A percentile compares a stretch with the other conserved stretches of the same genome.
Conservation (phyloP, 257 asterid genomes). For the Forsythia suspensa region DNA sequence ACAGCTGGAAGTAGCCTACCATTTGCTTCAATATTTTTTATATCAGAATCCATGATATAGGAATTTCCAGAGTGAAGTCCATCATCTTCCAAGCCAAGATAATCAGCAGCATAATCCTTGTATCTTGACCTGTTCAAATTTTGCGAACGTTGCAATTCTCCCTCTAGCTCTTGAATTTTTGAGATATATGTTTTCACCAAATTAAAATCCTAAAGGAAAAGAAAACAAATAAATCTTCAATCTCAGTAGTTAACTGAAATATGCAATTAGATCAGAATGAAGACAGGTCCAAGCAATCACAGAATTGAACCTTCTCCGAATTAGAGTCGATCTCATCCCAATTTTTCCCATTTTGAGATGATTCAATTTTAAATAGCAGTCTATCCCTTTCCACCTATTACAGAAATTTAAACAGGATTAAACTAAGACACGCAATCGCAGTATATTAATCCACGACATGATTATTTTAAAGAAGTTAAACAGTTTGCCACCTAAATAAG, state of each 20-base stretch:
- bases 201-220: conserved; percentile 56
- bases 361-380: conserved; percentile 65
- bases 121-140: conserved; percentile 43
- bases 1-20: conserved; percentile 46
- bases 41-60: conserved; percentile 47
- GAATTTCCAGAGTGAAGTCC: conserved; percentile 44
- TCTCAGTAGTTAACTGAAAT: conserved; percentile 8
- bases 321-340: conserved; percentile 49
- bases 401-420: not conserved
- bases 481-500: conserved; percentile 9
- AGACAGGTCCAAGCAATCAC: not conserved
- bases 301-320: conserved; percentile 56
- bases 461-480: not conserved
- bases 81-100: conserved; percentile 51
- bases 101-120: conserved; percentile 39
- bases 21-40: conserved; percentile 44
- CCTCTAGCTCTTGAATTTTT: conserved; percentile 79
- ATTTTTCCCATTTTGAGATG: conserved; percentile 62
- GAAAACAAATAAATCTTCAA: conserved; percentile 8
- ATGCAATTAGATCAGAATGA: not conserved
- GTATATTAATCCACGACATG: not conserved
- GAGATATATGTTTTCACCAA: conserved; percentile 66
- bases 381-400: conserved; percentile 85
- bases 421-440: not conserved
- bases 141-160: conserved; percentile 52